Evolutionary conservation across 2,329 filamentous ascomycete species (phyloP).

Genomic region (Aspergillus persii): DNA sequence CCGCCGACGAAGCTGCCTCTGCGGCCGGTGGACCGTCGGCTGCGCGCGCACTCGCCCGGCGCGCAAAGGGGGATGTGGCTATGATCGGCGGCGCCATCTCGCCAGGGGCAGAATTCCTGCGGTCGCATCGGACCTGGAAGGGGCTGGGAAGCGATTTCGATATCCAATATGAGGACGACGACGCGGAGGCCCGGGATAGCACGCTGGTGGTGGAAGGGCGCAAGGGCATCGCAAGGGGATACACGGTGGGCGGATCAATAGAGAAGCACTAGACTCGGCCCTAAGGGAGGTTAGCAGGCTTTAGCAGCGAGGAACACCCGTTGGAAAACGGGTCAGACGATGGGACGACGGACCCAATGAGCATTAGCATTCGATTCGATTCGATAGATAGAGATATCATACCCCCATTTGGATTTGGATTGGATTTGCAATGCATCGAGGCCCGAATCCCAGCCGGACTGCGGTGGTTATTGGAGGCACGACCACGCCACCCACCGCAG

Average conservation of each 20-base stretch:
- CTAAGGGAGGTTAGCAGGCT: not conserved
- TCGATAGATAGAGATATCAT: not conserved
- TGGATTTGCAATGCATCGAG: not conserved
- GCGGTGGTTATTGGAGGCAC: no score
- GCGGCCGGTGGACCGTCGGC: conserved; percentile 26
- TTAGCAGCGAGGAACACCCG: not conserved
- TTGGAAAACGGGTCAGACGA: not conserved
- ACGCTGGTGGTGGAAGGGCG: conserved; percentile 79
- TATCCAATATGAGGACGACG: conserved; percentile 58
- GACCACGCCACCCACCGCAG: not conserved
- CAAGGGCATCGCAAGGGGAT: conserved; percentile 84
- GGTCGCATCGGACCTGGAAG: conserved; percentile 82
- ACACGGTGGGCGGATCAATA: conserved; percentile 66
- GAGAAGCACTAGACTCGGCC: conserved; percentile 32
- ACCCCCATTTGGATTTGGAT: not conserved
- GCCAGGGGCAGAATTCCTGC: conserved; percentile 83
- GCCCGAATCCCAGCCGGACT: no score
- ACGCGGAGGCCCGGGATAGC: conserved; percentile 42
- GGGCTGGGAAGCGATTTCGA: conserved; percentile 85
- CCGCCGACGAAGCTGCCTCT: conserved; percentile 23
- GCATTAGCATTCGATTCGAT: not conserved
- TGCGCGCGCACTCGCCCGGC: conserved; percentile 58
- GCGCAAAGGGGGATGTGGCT: conserved; percentile 68
- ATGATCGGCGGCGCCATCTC: conserved; percentile 84
- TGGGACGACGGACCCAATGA: not conserved